Base-by-base conservation (phyloP, 2,329 filamentous ascomycete species). In the Paramyrothecium roridum region DNA sequence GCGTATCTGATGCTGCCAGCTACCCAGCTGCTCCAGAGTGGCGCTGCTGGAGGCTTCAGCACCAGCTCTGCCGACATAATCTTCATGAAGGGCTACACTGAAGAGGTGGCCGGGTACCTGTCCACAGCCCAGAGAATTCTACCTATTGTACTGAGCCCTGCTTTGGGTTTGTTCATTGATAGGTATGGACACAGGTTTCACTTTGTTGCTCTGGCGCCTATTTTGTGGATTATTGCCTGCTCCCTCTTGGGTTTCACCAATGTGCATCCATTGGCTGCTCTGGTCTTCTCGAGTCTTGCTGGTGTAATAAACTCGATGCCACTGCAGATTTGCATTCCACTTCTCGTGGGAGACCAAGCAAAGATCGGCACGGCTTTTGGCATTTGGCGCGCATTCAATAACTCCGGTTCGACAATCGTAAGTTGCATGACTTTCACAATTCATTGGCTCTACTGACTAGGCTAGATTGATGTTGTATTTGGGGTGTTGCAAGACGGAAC, bases 361-460 rank as follows among this genome's bases (percentile, higher is more conserved):
- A 65, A 62, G 34, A 53, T 65, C n/a, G 62, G 63, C 3, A 63
- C 61, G 11, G 62, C 61, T 3, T 64, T 61, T 52, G 61, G 61
- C 2, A 54, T 64, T 0, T 63, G 63, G 61, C 52, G 62, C 21
- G 61, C 58, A 1, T 64, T 64, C 11, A 64, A 64, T 21, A 64
- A 64, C 17, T 63, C 62, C 0, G 58, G 61, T 1, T 57, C 59
- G 1, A 65, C 61, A 12, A 65, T 65, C 46, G 62, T 64, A 46
- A 59, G 61, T 56, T 3, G 8, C 34, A 16, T 12, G 10, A 30
- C 10, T 30, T 23, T 43, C 1, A 6, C 16, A 8, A 2, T 8
- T 17, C 3, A 17, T 12, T 1, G 20, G 2, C 10, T 16, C 16
- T 26, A 16, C 45, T 55, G 10, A 54, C 30, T 55, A 19, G 20